Percentiles rank a stretch among this genome's conserved stretches.
phyloP scores from a whole-genome alignment of 352 stramenopile species.

The Phytophthora sansomeana region DNA sequence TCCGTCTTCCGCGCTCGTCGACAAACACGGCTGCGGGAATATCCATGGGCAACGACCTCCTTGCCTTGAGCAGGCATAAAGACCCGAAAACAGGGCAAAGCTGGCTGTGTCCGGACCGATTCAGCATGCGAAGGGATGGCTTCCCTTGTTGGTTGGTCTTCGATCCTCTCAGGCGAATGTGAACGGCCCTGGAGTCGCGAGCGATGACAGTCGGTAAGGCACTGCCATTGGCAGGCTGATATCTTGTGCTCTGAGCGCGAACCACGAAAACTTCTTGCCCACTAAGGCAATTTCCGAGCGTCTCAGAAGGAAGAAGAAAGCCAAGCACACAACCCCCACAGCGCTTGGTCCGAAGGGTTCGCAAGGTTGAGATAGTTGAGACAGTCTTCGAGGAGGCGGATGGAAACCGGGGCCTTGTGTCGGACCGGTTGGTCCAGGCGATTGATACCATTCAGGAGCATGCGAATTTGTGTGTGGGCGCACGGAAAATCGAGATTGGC shows the following conservation, averaged over 20 bases:
- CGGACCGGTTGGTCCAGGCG: conserved; percentile 3
- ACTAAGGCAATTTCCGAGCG: conserved; percentile 2
- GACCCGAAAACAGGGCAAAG: conserved; percentile 10
- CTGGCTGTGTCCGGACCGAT: neutral
- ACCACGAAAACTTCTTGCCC: neutral
- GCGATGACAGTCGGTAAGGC: neutral
- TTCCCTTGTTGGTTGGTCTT: conserved; percentile 15
- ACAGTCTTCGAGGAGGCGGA: conserved; percentile 1
- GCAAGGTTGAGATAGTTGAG: neutral
- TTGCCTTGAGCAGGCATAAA: neutral
- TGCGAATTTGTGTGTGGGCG: conserved; percentile 12
- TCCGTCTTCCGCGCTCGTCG: neutral
- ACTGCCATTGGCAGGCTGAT: neutral
- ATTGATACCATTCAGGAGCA: conserved; percentile 13
- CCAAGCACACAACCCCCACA: conserved; percentile 16
- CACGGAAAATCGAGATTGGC: neutral
- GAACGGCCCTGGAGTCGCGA: too few relatives aligned
- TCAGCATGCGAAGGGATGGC: conserved; percentile 4
- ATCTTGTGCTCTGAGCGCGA: conserved; percentile 4
- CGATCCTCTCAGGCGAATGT: neutral
- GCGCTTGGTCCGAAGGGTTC: conserved; percentile 13
- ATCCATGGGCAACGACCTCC: neutral
- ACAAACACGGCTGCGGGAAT: conserved; percentile 10
- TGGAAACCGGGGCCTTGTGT: conserved; percentile 12
- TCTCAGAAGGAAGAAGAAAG: conserved; percentile 19